phyloP scores from a whole-genome alignment of 176 grass and related monocot species.

The Aechmea fasciata region DNA sequence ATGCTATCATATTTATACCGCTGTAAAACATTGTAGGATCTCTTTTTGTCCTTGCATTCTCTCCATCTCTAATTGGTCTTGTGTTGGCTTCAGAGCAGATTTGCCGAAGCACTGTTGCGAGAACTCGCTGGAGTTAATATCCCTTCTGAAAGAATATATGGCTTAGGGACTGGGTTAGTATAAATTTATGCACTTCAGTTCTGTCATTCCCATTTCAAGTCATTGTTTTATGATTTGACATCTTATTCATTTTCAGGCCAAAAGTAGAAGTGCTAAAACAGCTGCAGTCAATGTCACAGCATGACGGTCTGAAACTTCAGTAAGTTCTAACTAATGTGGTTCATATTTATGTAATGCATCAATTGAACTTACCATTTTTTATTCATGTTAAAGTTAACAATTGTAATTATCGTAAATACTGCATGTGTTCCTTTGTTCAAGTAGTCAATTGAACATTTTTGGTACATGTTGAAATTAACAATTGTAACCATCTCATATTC shows the following conservation, averaged over 20 bases:
- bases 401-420: neutral
- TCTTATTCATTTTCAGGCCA: slow-evolving; percentile 41
- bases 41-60: too few species aligned
- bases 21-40: too few species aligned
- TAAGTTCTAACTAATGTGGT: slow-evolving; percentile 26
- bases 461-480: neutral
- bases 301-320: slow-evolving; percentile 62
- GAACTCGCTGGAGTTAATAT: slow-evolving; percentile 68
- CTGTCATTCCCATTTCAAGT: neutral
- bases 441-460: neutral
- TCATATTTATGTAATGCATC: neutral
- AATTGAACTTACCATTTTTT: neutral
- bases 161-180: slow-evolving; percentile 79
- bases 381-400: neutral
- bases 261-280: slow-evolving; percentile 79
- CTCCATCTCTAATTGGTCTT: too few species aligned
- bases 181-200: neutral
- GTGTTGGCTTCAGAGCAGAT: slow-evolving; percentile 43
- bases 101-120: slow-evolving; percentile 72
- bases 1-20: too few species aligned
- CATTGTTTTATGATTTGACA: slow-evolving; percentile 14
- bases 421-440: too few species aligned
- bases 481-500: neutral
- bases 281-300: slow-evolving; percentile 61
- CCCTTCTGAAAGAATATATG: slow-evolving; percentile 80